These are phyloP conservation scores for Amanita muscaria DNA, from an alignment of 768 basidiomycete genomes.

Conservation along the genomic window DNA sequence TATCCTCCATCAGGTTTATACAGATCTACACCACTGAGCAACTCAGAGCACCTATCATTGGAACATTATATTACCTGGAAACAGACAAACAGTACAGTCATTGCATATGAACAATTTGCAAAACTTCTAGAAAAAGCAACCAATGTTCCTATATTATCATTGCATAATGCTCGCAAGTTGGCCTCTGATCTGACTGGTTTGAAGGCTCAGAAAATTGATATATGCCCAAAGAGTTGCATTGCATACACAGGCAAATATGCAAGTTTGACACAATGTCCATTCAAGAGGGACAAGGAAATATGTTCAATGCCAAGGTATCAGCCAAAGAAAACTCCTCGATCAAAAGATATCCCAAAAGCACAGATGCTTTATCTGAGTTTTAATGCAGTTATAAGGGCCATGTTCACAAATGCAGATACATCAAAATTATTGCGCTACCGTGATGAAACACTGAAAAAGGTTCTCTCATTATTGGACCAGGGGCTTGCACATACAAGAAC, in stretches of 20 bases:
- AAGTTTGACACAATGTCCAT: too few relatives aligned
- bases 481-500: slow-evolving; percentile 1
- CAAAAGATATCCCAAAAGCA: slow-evolving; percentile 13
- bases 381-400: slow-evolving; percentile 16
- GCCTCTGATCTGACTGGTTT: slow-evolving; percentile 10
- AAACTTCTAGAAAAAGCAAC: slow-evolving; percentile 13
- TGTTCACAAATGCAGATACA: slow-evolving; percentile 21
- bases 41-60: too few relatives aligned
- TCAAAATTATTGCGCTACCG: slow-evolving; percentile 16
- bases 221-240: slow-evolving; percentile 19
- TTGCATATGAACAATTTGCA: slow-evolving; percentile 16
- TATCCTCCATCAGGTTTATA: too few relatives aligned
- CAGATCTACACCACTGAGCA: too few relatives aligned
- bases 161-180: slow-evolving; percentile 13
- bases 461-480: slow-evolving; percentile 13
- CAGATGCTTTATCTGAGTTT: slow-evolving; percentile 17
- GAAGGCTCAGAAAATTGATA: slow-evolving; percentile 12
- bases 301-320: too few relatives aligned
- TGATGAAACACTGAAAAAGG: slow-evolving; percentile 16
- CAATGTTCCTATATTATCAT: slow-evolving; percentile 13
- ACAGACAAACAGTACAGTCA: slow-evolving; percentile 17
- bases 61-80: too few relatives aligned
- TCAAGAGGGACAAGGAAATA: too few relatives aligned
- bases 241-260: slow-evolving; percentile 18
- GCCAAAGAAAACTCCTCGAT: too few relatives aligned